These are phyloP conservation scores for Calocybe gambosa DNA, from an alignment of 1,284 basidiomycete species.

Conservation along the genomic window DNA sequence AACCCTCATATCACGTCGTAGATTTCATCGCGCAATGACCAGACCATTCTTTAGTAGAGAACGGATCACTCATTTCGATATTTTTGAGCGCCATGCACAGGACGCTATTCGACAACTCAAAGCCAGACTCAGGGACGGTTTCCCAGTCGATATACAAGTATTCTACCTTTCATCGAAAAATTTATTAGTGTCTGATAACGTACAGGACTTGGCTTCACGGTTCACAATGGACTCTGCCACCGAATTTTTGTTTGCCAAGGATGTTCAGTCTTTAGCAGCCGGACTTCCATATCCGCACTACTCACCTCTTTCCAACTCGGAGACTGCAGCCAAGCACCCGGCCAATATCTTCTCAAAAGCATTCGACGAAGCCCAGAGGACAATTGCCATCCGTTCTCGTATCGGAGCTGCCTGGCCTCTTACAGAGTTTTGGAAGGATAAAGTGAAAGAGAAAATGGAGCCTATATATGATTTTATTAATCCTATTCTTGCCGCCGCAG, in stretches of 20 bases:
- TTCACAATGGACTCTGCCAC: constrained; percentile 41
- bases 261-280: constrained; percentile 26
- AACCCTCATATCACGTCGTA: constrained; percentile 12
- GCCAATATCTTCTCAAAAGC: constrained; percentile 33
- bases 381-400: constrained; percentile 25
- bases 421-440: constrained; percentile 35
- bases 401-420: constrained; percentile 33
- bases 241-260: constrained; percentile 32
- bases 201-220: constrained; percentile 32
- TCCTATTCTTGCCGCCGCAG: constrained; percentile 36
- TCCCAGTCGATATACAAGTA: constrained; percentile 49
- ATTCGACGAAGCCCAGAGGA: constrained; percentile 31
- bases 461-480: constrained; percentile 34
- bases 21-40: constrained; percentile 44
- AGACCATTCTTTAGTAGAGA: constrained; percentile 50
- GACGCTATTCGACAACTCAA: constrained; percentile 31
- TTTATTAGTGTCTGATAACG: neutral
- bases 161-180: neutral
- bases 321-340: constrained; percentile 21
- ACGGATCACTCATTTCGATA: constrained; percentile 46
- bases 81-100: constrained; percentile 39
- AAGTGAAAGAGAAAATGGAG: constrained; percentile 23
- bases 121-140: constrained; percentile 32
- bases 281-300: constrained; percentile 30
- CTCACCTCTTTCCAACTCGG: constrained; percentile 13